Base-by-base conservation (phyloP, 805 yeast genomes). In the Candida patagonica region DNA sequence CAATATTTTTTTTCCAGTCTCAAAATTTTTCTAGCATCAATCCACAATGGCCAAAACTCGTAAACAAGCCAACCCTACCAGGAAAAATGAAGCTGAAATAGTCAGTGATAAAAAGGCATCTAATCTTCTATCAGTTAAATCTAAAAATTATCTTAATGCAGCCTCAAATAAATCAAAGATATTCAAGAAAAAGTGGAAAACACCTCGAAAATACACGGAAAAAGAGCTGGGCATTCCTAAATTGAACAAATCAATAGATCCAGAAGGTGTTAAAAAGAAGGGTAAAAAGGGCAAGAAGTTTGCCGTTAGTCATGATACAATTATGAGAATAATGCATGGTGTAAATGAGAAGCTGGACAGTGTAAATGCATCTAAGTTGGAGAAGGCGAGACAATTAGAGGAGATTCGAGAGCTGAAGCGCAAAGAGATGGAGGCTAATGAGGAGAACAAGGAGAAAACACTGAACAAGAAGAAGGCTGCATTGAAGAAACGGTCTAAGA, bases 371-470 rank as follows among this genome's bases (percentile, higher is more conserved):
- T 81, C 95, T 50, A 92, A 87, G 61, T 67, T 92, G 42, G 98
- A 89, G 56, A 85, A 84, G 56, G 79, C 95, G 0, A 76, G 84
- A 55, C 78, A 94, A 60, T 68, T 92, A 35, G 96, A 89, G 60
- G 94, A 84, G 51, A 74, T 89, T 43, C 73, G 98, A 55, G 95
- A 86, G 32, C 66, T 86, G 48, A 85, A 82, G 65, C 76, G 85
- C 54, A 71, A 79, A 61, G 97, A 92, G 59, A 74, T 89, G 47
- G 96, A 89, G 57, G 68, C 80, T 57, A 81, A 80, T 56, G 96
- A 89, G 52, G 71, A 72, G 40, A 76, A 65, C 25, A 85, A 86
- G 63, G 63, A 69, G 44, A 71, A 65, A 23, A 95, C 87, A 57
- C 67, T 89, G 40, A 83, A 74, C 58, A 73, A 68, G 49, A 83